Conservation (phyloP, 2,329 filamentous ascomycete species). For the Didymellaceae sp. region DNA sequence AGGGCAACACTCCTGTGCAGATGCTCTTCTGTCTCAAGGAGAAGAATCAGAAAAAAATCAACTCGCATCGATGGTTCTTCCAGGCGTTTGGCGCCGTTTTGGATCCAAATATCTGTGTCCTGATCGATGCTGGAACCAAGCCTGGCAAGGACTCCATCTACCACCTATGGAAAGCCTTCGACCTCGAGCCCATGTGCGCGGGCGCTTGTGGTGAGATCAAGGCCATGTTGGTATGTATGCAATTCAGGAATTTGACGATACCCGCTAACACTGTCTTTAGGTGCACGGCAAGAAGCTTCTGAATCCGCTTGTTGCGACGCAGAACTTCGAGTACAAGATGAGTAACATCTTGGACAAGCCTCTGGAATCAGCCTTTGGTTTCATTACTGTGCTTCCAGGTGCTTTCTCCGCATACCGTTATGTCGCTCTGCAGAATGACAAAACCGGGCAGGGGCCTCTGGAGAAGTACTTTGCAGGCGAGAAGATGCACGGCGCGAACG, state of each 20-base stretch:
- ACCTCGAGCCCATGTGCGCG: slow-evolving; percentile 95
- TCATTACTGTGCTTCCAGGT: slow-evolving; percentile 94
- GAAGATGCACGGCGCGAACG: slow-evolving; percentile 90
- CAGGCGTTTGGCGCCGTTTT: slow-evolving; percentile 91
- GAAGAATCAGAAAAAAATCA: slow-evolving; percentile 99
- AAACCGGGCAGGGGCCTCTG: slow-evolving; percentile 87
- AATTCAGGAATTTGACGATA: too few relatives aligned
- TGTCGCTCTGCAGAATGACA: slow-evolving; percentile 93
- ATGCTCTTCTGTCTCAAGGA: slow-evolving; percentile 98
- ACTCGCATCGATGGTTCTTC: slow-evolving; percentile 99
- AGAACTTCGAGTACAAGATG: slow-evolving; percentile 99
- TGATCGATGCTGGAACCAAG: slow-evolving; percentile 94
- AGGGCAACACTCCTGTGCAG: slow-evolving; percentile 86
- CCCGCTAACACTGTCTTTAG: too few relatives aligned
- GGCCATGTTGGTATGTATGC: slow-evolving; percentile 83
- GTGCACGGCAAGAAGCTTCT: slow-evolving; percentile 77
- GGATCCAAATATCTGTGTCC: slow-evolving; percentile 94
- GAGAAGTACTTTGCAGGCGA: slow-evolving; percentile 98
- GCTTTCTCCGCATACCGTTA: slow-evolving; percentile 99
- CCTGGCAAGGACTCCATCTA: slow-evolving; percentile 95
- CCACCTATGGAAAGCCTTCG: slow-evolving; percentile 97
- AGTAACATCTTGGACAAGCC: slow-evolving; percentile 99
- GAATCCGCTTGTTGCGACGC: slow-evolving; percentile 92
- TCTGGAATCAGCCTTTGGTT: slow-evolving; percentile 94
- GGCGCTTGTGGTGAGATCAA: slow-evolving; percentile 99